Percentiles rank a stretch among this genome's conserved stretches.
These are phyloP conservation scores for Coleophoma crateriformis DNA, from an alignment of 2,329 filamentous ascomycete species.

Conservation along the genomic window DNA sequence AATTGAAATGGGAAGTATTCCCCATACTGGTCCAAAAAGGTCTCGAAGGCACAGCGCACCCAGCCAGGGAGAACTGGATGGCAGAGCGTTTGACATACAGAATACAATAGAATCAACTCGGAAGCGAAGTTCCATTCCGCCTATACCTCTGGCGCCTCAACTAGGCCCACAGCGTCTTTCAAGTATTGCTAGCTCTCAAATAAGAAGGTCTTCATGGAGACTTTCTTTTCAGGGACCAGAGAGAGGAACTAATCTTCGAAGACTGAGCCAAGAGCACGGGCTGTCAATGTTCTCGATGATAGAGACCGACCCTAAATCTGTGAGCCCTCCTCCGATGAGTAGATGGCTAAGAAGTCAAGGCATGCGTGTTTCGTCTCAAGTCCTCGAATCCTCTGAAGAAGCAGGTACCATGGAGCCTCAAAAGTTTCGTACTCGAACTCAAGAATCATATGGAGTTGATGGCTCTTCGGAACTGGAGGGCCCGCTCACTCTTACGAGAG, in stretches of 20 bases:
- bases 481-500: conserved; percentile 11
- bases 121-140: conserved; percentile 12
- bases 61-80: conserved; percentile 1
- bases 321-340: conserved; percentile 5
- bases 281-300: conserved; percentile 2
- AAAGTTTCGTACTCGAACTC: conserved; percentile 1
- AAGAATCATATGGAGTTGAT: conserved; percentile 24
- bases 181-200: conserved; percentile 15
- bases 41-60: conserved; percentile 18
- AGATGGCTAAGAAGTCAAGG: conserved; percentile 18
- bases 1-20: neutral
- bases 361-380: conserved; percentile 13
- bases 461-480: conserved; percentile 5
- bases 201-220: conserved; percentile 22
- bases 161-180: conserved; percentile 17
- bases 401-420: neutral
- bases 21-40: conserved; percentile 7
- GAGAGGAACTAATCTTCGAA: conserved; percentile 19
- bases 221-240: conserved; percentile 21
- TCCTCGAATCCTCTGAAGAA: conserved; percentile 7
- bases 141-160: conserved; percentile 15
- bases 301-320: conserved; percentile 3
- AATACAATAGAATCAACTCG: conserved; percentile 6
- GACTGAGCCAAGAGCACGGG: conserved; percentile 16
- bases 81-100: neutral